Base-by-base conservation (phyloP, 345 rosid genomes). In the Eucalyptus polybractea region DNA sequence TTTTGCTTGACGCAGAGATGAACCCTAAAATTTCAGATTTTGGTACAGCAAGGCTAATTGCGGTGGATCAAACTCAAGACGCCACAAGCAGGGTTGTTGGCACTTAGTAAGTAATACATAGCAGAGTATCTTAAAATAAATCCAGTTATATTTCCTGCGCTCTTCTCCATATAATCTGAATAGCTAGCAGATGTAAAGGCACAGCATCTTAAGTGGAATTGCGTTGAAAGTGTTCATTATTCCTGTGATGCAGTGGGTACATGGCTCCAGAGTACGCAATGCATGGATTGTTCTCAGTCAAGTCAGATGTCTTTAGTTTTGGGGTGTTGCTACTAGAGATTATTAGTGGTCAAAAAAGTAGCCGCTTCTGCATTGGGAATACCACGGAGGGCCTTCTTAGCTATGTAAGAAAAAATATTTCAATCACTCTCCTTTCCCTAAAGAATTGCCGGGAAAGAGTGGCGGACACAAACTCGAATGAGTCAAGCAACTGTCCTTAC, bases 361-460 rank as follows among this genome's bases (percentile, higher is more conserved):
- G 69, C 33, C 5, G 17, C 69, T 62, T 62, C 33, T 13, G 5
- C 69, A 62, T 13, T 0, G 69, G 69, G 33, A 1, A 62, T 27
- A 62, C 33, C 69, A 62, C 5, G 8, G 33, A 62, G 17, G 69
- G 1, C 69, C 31, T 62, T 62, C 69, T 62, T 27, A 29, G 17
- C 69, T 62, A 62, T 29, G 69, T 62, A 62, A 62, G 33, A 62
- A 62, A 27, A 6, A 3, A 29, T 62, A 17, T 13, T 29, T 29
- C 69, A 62, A 6, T 62, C 69, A 13, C 7, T 27, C 17, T 62
- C 31, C 69, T 62, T 27, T 7, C 3, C 69, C 7, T 0, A 6
- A 27, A 13, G 69, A 62, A 62, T 13, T 0, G 1, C 33, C 0
- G 0, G 33, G 15, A 62, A 29, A 62, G 16, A 60, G 31, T 60